These are phyloP conservation scores for Phytophthora pistaciae DNA, from an alignment of 352 stramenopile genomes.

Conservation along the genomic window DNA sequence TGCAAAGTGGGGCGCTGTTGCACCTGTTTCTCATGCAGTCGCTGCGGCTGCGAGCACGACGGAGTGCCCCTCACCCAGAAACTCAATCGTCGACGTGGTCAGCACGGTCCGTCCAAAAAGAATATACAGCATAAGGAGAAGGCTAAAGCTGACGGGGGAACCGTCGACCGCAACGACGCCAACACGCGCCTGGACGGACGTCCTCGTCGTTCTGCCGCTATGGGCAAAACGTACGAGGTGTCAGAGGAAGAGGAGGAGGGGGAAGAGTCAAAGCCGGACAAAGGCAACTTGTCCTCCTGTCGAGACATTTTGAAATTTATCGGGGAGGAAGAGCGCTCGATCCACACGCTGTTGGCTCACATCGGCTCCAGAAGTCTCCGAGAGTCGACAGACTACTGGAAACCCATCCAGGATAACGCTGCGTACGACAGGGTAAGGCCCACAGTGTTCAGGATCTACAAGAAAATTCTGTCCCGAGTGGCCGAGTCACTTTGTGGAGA, in stretches of 20 bases:
- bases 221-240: slow-evolving; percentile 9
- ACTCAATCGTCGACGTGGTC: neutral
- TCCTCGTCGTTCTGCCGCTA: neutral
- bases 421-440: neutral
- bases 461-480: neutral
- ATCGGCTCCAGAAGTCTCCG: neutral
- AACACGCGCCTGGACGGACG: neutral
- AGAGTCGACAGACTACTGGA: neutral
- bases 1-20: too few species aligned
- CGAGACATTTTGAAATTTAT: neutral
- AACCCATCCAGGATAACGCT: neutral
- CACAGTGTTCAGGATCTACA: neutral
- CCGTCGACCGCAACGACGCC: neutral
- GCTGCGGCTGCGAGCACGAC: neutral
- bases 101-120: neutral
- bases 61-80: neutral
- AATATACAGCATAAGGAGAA: neutral
- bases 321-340: neutral
- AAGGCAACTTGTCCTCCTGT: neutral
- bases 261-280: neutral
- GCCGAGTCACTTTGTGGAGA: neutral
- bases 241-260: slow-evolving; percentile 1
- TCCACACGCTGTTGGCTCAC: neutral
- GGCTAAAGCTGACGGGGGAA: neutral
- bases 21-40: neutral